Percentiles rank a stretch among this genome's conserved stretches.
Evolutionary conservation across 495 filamentous ascomycete genomes (phyloP).

Genomic region (Bacidia rubella): DNA sequence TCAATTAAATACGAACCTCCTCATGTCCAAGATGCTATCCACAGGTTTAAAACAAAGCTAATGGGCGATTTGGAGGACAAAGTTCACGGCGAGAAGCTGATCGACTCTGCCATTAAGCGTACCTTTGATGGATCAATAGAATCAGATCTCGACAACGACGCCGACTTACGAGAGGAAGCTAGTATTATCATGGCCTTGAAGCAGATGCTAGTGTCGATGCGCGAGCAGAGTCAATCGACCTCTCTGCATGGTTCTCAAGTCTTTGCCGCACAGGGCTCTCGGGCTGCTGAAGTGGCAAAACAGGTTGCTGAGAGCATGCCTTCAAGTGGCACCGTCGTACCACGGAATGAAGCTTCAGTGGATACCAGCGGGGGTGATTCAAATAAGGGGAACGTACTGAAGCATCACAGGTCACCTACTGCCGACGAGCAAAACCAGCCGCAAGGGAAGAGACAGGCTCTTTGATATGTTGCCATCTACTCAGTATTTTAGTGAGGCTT

Average conservation of each 20-base stretch:
- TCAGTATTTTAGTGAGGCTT: too few relatives aligned
- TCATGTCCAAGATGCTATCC: constrained; percentile 6
- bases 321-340: neutral
- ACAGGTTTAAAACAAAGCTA: constrained; percentile 13
- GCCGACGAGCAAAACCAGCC: constrained; percentile 33
- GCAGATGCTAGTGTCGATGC: neutral
- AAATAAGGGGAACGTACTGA: neutral
- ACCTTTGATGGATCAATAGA: constrained; percentile 1
- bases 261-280: neutral
- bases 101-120: constrained; percentile 18
- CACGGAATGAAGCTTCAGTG: neutral
- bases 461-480: too few relatives aligned
- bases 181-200: neutral
- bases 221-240: neutral
- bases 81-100: constrained; percentile 7
- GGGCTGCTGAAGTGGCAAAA: neutral
- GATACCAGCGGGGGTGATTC: neutral
- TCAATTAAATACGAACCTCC: neutral
- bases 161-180: constrained; percentile 12
- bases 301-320: neutral
- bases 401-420: constrained; percentile 29
- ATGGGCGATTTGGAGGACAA: constrained; percentile 13
- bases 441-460: constrained; percentile 31
- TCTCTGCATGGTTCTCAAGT: neutral
- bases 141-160: constrained; percentile 3